Conservation (phyloP, 192 early-diverging fungal genomes). For the Backusella morwellensis region DNA sequence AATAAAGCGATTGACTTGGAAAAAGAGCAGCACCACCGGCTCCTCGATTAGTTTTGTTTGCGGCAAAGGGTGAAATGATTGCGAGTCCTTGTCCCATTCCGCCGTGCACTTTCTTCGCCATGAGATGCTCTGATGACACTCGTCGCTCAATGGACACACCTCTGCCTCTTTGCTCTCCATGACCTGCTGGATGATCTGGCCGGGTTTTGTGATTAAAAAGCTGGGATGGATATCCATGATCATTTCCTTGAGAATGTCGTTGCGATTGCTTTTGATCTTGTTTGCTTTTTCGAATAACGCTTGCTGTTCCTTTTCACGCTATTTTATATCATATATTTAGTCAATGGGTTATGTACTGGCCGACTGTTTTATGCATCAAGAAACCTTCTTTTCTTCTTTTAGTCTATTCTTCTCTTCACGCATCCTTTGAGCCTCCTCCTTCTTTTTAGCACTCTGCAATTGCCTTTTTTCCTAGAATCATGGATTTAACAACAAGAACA, state of each 20-base stretch:
- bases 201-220: slow-evolving; percentile 28
- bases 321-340: not conserved
- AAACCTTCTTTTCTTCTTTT: slow-evolving; percentile 3
- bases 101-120: slow-evolving; percentile 35
- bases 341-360: not conserved
- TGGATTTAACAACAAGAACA: not conserved
- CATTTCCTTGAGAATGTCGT: slow-evolving; percentile 39
- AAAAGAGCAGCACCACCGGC: slow-evolving; percentile 20
- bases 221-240: slow-evolving; percentile 38
- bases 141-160: not conserved
- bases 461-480: not conserved
- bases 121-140: slow-evolving; percentile 22
- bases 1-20: slow-evolving; percentile 24
- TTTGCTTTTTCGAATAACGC: slow-evolving; percentile 34
- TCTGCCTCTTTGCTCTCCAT: slow-evolving; percentile 8
- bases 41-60: slow-evolving; percentile 26
- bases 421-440: slow-evolving; percentile 5
- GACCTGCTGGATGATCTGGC: slow-evolving; percentile 20
- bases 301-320: slow-evolving; percentile 19
- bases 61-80: slow-evolving; percentile 23
- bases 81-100: slow-evolving; percentile 32
- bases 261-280: slow-evolving; percentile 24
- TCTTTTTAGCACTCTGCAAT: slow-evolving; percentile 1
- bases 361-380: not conserved
- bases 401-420: not conserved